A percentile compares a stretch with the other conserved stretches of the same genome.
Evolutionary conservation across 495 filamentous ascomycete species (phyloP).

Genomic region (Xylaria grammica): DNA sequence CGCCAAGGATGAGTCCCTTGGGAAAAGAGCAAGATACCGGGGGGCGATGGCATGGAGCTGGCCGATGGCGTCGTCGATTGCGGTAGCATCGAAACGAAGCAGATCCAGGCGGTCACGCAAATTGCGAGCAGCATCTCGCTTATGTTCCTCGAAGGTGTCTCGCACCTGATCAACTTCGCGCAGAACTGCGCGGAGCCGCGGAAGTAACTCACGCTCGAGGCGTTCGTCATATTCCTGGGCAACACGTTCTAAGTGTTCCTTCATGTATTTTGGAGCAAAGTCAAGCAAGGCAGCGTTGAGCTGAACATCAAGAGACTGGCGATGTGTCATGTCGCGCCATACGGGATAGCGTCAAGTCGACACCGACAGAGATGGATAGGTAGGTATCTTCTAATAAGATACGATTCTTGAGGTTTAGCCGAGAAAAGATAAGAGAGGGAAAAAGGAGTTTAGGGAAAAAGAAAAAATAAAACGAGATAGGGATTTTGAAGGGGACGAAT

Average conservation of each 20-base stretch:
- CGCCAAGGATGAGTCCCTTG: slow-evolving; percentile 32
- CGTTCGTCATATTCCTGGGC: slow-evolving; percentile 35
- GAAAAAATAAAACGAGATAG: neutral
- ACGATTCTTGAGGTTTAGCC: neutral
- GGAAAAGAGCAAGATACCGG: slow-evolving; percentile 32
- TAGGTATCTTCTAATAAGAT: neutral
- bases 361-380: neutral
- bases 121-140: slow-evolving; percentile 27
- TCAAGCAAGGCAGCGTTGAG: slow-evolving; percentile 33
- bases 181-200: slow-evolving; percentile 30
- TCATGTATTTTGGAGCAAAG: slow-evolving; percentile 35
- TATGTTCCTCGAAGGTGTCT: slow-evolving; percentile 32
- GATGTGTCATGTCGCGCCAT: slow-evolving; percentile 30
- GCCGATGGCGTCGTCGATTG: slow-evolving; percentile 29
- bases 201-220: slow-evolving; percentile 33
- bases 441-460: neutral
- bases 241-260: slow-evolving; percentile 32
- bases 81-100: slow-evolving; percentile 30
- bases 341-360: neutral
- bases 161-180: slow-evolving; percentile 34
- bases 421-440: neutral
- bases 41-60: slow-evolving; percentile 28
- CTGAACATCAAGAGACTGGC: slow-evolving; percentile 24
- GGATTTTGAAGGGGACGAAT: too few species aligned
- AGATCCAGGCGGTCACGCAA: slow-evolving; percentile 31